Conservation (phyloP, 2,329 filamentous ascomycete species). For the Pseudogymnoascus sp. region DNA sequence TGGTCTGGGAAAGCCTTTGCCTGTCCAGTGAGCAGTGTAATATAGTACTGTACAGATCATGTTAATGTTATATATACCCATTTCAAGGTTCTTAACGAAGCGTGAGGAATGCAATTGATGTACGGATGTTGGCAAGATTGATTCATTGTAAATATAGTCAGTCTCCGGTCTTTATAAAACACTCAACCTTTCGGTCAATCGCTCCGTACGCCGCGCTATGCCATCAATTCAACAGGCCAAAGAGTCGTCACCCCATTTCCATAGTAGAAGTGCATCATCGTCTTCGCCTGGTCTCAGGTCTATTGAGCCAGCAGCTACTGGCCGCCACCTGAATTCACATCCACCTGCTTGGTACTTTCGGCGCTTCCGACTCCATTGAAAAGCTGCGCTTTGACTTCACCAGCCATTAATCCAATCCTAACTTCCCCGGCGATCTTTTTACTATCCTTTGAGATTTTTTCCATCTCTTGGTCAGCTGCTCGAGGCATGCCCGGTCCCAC, state of each 20-base stretch:
- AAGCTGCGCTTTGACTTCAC: conserved; percentile 44
- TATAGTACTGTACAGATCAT: background rate
- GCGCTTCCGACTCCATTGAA: conserved; percentile 32
- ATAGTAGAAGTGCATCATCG: background rate
- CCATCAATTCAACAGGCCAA: conserved; percentile 1
- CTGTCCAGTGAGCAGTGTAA: background rate
- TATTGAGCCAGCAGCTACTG: background rate
- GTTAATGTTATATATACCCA: conserved; percentile 4
- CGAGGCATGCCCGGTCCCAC: conserved; percentile 16
- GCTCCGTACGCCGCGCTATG: conserved; percentile 8
- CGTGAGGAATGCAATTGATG: background rate
- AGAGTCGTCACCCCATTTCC: background rate
- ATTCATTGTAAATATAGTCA: background rate
- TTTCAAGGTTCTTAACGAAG: background rate
- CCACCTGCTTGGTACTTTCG: background rate
- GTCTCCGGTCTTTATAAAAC: background rate
- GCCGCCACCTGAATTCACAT: background rate
- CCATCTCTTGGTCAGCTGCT: conserved; percentile 42
- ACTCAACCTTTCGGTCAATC: background rate
- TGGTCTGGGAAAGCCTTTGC: background rate
- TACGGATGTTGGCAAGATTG: background rate
- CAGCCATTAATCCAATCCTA: conserved; percentile 33
- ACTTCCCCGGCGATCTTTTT: conserved; percentile 53
- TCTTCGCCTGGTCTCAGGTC: background rate
- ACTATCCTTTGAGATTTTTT: conserved; percentile 48